phyloP scores from a whole-genome alignment of 2,329 filamentous ascomycete species.

The Cercospora canescens region DNA sequence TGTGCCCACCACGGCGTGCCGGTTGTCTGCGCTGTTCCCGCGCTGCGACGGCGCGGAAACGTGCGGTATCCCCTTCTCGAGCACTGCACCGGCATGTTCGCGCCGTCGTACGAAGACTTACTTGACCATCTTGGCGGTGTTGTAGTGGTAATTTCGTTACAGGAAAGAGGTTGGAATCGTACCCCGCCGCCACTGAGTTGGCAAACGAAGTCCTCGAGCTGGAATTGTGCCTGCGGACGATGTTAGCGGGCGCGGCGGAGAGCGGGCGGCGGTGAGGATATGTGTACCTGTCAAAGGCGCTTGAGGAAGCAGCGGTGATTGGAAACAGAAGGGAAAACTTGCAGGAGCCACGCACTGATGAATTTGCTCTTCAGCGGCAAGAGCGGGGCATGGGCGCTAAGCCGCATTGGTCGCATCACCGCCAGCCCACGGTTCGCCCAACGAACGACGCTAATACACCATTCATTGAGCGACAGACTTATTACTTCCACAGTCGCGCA shows the following conservation, averaged over 20 bases:
- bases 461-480: too few relatives aligned
- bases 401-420: not conserved
- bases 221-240: slow-evolving; percentile 10
- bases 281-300: slow-evolving; percentile 29
- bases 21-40: not conserved
- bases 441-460: too few relatives aligned
- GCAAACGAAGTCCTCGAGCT: slow-evolving; percentile 10
- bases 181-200: slow-evolving; percentile 6
- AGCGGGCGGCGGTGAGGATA: slow-evolving; percentile 6
- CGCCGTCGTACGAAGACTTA: slow-evolving; percentile 47
- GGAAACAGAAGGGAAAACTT: not conserved
- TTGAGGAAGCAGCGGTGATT: slow-evolving; percentile 10
- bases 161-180: slow-evolving; percentile 6
- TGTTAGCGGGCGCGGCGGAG: not conserved
- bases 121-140: slow-evolving; percentile 98
- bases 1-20: not conserved
- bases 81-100: not conserved
- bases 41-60: not conserved
- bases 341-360: not conserved
- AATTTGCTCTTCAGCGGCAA: not conserved
- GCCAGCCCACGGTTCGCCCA: not conserved
- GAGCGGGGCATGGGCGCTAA: not conserved
- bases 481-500: too few relatives aligned
- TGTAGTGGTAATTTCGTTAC: slow-evolving; percentile 16
- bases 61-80: not conserved